Percentiles rank a stretch among this genome's conserved stretches.
These are phyloP conservation scores for Plantago major DNA, from an alignment of 257 asterid genomes.

Conservation along the genomic window DNA sequence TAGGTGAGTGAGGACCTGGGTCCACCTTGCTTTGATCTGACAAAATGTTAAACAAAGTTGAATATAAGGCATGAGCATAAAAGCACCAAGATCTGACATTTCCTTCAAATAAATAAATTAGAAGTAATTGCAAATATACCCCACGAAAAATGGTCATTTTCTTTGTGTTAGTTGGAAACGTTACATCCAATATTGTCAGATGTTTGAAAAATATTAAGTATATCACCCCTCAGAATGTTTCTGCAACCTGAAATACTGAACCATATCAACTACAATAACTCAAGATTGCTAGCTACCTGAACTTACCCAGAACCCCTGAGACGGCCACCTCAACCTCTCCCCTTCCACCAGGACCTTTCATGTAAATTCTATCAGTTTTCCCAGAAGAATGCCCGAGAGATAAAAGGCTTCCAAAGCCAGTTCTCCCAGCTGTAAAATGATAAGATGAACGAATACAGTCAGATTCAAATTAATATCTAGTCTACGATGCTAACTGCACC, in stretches of 20 bases:
- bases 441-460: not conserved
- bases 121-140: not conserved
- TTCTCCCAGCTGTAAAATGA: conserved; percentile 64
- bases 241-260: not conserved
- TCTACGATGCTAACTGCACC: not conserved
- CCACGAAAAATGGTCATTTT: not conserved
- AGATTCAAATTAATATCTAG: not conserved
- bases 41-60: not conserved
- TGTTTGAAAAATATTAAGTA: too few relatives aligned
- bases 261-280: too few relatives aligned
- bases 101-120: not conserved
- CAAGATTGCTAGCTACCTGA: conserved; percentile 3
- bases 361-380: conserved; percentile 81
- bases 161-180: too few relatives aligned
- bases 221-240: not conserved
- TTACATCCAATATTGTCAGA: not conserved
- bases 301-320: conserved; percentile 82
- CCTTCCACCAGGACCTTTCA: conserved; percentile 99
- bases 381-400: conserved; percentile 90
- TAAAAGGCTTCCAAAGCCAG: conserved; percentile 91
- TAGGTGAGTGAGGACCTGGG: conserved; percentile 48
- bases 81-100: not conserved
- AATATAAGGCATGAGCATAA: not conserved
- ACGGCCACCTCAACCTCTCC: conserved; percentile 99
- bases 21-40: conserved; percentile 88